phyloP scores from a whole-genome alignment of 257 asterid genomes.

The Lantana camara region DNA sequence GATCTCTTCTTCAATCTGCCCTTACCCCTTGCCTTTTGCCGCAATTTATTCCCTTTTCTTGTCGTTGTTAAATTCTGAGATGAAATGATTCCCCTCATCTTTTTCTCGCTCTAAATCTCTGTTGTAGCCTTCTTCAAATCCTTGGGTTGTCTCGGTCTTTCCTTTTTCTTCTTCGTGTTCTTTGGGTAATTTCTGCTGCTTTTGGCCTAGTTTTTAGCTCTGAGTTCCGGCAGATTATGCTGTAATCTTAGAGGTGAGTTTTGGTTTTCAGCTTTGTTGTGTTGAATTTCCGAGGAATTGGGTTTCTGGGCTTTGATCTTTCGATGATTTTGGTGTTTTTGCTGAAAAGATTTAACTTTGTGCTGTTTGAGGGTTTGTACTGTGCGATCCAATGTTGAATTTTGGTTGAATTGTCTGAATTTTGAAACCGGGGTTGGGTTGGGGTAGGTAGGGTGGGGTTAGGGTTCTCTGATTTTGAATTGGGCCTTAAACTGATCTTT shows the following conservation, averaged over 20 bases:
- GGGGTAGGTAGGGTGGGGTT: background rate
- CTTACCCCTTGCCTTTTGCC: constrained; percentile 79
- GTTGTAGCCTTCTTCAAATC: constrained; percentile 19
- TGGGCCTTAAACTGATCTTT: constrained; percentile 32
- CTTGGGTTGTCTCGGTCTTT: constrained; percentile 21
- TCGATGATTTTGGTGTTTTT: constrained; percentile 24
- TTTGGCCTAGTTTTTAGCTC: constrained; percentile 21
- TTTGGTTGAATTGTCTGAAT: constrained; percentile 32
- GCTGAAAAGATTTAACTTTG: constrained; percentile 33
- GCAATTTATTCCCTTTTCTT: constrained; percentile 71
- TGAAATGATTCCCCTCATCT: constrained; percentile 32
- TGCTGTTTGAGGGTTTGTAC: constrained; percentile 28
- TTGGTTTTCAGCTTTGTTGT: background rate
- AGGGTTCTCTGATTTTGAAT: constrained; percentile 18
- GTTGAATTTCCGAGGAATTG: constrained; percentile 27
- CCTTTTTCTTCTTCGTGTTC: constrained; percentile 18
- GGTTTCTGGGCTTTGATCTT: constrained; percentile 35
- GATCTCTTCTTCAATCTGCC: constrained; percentile 80
- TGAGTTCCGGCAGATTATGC: constrained; percentile 26
- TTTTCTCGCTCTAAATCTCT: constrained; percentile 27
- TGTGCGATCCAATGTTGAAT: constrained; percentile 42
- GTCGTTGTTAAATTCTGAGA: constrained; percentile 38
- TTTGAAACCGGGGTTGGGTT: background rate
- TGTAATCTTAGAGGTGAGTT: constrained; percentile 44
- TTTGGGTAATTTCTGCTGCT: constrained; percentile 24